These are phyloP conservation scores for Trypanosoma avium DNA, from an alignment of 208 protist genomes.

Conservation along the genomic window DNA sequence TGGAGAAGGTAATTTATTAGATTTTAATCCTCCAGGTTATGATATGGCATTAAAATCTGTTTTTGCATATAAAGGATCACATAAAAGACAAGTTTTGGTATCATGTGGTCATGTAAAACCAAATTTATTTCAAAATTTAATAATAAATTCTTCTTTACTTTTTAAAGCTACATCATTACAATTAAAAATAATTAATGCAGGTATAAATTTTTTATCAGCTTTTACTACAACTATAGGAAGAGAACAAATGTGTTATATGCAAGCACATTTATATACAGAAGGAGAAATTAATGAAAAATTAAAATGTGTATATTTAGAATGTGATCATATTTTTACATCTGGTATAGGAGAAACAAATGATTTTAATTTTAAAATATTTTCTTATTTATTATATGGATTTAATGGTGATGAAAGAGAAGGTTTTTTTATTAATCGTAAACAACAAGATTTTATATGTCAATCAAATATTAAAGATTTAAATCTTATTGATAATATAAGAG, in stretches of 20 bases:
- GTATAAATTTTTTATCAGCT: slow-evolving; percentile 11
- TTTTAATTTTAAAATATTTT: slow-evolving; percentile 32
- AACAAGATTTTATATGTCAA: slow-evolving; percentile 26
- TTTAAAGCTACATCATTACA: slow-evolving; percentile 4
- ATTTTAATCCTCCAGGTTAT: not conserved
- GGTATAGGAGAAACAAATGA: slow-evolving; percentile 13
- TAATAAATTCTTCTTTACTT: not conserved
- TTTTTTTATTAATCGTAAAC: slow-evolving; percentile 27
- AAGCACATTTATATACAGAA: slow-evolving; percentile 4
- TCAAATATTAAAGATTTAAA: slow-evolving; percentile 15
- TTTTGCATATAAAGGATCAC: slow-evolving; percentile 15
- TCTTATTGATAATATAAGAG: slow-evolving; percentile 1
- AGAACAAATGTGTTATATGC: slow-evolving; percentile 14
- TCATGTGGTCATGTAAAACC: slow-evolving; percentile 11
- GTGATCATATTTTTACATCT: slow-evolving; percentile 15
- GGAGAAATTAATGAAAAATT: not conserved
- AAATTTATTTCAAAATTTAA: not conserved
- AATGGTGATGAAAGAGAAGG: slow-evolving; percentile 23
- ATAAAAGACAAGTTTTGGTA: slow-evolving; percentile 10
- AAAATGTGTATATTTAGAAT: slow-evolving; percentile 6
- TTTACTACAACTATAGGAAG: slow-evolving; percentile 22
- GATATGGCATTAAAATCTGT: slow-evolving; percentile 15
- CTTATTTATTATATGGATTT: slow-evolving; percentile 29
- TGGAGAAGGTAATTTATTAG: slow-evolving; percentile 9
- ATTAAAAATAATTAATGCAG: slow-evolving; percentile 8